phyloP scores from a whole-genome alignment of 2,329 filamentous ascomycete genomes.

The Byssochlamys sp. region DNA sequence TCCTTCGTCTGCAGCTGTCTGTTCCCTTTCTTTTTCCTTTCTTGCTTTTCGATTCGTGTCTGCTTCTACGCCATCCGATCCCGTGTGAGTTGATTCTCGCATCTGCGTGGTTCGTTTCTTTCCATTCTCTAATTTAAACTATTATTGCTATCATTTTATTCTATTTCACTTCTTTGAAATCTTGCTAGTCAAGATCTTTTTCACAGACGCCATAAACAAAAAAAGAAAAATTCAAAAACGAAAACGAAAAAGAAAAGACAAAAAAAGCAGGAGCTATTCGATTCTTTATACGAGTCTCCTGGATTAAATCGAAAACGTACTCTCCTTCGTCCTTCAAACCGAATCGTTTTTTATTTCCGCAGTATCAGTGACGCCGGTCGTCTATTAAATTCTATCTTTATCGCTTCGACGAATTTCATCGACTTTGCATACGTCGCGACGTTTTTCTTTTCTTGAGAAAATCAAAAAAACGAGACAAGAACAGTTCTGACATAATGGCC shows the following conservation, averaged over 20 bases:
- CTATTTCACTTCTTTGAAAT: not conserved
- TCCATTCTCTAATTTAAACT: not conserved
- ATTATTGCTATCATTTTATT: not conserved
- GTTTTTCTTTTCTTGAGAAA: not conserved
- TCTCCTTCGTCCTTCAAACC: not conserved
- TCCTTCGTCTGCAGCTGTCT: not conserved
- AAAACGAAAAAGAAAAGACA: not conserved
- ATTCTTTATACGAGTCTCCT: not conserved
- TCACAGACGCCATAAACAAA: not conserved
- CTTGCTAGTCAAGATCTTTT: not conserved
- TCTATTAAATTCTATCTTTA: not conserved
- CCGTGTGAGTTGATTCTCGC: not conserved
- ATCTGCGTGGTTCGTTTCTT: not conserved
- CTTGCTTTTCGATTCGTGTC: not conserved
- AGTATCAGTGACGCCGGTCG: not conserved
- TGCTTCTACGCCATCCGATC: not conserved
- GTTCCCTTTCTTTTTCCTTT: not conserved
- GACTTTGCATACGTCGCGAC: not conserved
- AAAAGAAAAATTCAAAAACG: not conserved
- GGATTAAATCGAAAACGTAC: not conserved
- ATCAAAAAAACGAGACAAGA: constrained; percentile 1
- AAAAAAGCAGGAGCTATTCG: not conserved
- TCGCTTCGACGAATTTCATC: not conserved
- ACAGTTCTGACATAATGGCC: constrained; percentile 26
- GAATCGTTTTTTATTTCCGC: not conserved